Evolutionary conservation across 345 rosid genomes (phyloP).

Genomic region (rapeseed (Brassica napus)): DNA sequence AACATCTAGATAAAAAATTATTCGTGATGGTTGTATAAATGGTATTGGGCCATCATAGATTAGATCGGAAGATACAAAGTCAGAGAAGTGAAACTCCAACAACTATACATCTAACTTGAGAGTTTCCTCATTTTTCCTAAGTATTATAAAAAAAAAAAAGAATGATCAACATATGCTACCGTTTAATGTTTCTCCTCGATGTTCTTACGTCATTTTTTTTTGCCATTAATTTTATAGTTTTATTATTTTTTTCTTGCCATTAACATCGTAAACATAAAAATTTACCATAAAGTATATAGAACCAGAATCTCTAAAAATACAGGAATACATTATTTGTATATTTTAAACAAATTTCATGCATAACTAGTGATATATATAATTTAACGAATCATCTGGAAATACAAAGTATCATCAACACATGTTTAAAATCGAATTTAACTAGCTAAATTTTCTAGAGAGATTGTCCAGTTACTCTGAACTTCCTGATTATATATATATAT

Average conservation of each 20-base stretch:
- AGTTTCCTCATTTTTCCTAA: slow-evolving; percentile 7
- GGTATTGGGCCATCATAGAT: slow-evolving; percentile 3
- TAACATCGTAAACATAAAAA: neutral
- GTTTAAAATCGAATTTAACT: neutral
- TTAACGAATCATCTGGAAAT: neutral
- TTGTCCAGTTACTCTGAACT: neutral
- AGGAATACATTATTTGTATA: neutral
- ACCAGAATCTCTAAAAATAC: neutral
- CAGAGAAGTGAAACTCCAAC: slow-evolving; percentile 31
- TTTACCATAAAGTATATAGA: neutral
- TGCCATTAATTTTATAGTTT: neutral
- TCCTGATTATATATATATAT: neutral
- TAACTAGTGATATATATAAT: neutral
- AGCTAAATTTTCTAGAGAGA: neutral
- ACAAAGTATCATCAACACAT: neutral
- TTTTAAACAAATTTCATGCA: neutral
- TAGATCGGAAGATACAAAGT: neutral
- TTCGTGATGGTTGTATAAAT: neutral
- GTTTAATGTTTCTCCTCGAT: neutral
- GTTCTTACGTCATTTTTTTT: neutral
- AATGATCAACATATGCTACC: neutral
- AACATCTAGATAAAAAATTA: neutral
- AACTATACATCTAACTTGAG: neutral
- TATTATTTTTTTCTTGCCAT: neutral
- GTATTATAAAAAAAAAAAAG: neutral